Evolutionary conservation across 257 asterid genomes (phyloP), one percentile per base, ranked within the genome.

Genomic region (Lavandula angustifolia): DNA sequence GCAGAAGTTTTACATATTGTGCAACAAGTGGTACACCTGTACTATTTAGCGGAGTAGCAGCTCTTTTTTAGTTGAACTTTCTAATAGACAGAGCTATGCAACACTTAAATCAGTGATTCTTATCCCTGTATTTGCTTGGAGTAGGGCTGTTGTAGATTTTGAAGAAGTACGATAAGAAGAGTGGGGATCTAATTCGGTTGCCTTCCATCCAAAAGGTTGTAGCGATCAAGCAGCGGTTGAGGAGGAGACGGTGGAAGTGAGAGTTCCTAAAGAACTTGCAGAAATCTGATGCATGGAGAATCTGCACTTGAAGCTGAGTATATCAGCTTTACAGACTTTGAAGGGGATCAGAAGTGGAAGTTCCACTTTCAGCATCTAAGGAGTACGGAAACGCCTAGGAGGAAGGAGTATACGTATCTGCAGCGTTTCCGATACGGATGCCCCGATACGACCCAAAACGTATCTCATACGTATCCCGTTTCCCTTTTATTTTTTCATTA

Each of bases 111-210:
- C n/a, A n/a, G n/a, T 54, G 65, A 12, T n/a, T 63, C 73, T 17
- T 34, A 54, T 6, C 66, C 41, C 9, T 52, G 9, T 17, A n/a
- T 68, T 63, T 71, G 17, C 54, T 69, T n/a, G 70, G 53, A 56
- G 72, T 79, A 88, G 96, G 95, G 59, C 70, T 89, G 48, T 77
- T 83, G 68, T 87, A 90, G 87, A 87, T 87, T 33, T 61, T 87
- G 80, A 90, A 90, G 81, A 87, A 90, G 69, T 82, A 83, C n/a
- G 95, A 85, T 50, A 87, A 85, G 75, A 84, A 75, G 82, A 82
- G 86, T 48, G 88, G 91, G 0, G 89, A 75, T 43, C 80, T 78
- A 14, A 79, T 84, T 62, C 85, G 88, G 11, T 47, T 79, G 72
- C 88, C 88, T 69, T 90, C 82, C 78, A 80, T 87, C 55, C 88